These are phyloP conservation scores for Phytophthora syringae DNA, from an alignment of 352 stramenopile species.

Conservation along the genomic window DNA sequence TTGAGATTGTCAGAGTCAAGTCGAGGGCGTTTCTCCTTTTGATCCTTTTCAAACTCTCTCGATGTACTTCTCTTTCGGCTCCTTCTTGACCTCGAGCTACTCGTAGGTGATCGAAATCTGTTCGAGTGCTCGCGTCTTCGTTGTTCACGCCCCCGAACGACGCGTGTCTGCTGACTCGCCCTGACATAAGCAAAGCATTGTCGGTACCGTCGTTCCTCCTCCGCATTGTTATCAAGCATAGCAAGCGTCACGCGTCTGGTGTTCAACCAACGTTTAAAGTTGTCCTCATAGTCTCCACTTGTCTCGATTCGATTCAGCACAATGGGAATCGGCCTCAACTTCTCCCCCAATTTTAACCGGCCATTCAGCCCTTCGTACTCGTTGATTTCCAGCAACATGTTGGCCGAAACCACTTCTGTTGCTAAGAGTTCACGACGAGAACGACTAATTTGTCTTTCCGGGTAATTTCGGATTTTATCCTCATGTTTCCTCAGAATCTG, in stretches of 20 bases:
- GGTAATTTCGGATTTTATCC: too few relatives aligned
- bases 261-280: constrained; percentile 8
- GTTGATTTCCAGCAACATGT: neutral
- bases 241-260: neutral
- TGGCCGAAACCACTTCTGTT: neutral
- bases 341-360: neutral
- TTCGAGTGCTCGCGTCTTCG: too few relatives aligned
- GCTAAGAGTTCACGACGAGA: constrained; percentile 3
- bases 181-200: constrained; percentile 16
- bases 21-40: neutral
- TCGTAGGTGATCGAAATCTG: neutral
- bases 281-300: neutral
- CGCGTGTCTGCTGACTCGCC: too few relatives aligned
- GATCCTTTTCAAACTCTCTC: too few relatives aligned
- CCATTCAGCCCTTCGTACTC: neutral
- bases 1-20: neutral
- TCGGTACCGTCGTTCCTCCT: constrained; percentile 21
- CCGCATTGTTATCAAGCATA: neutral
- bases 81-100: too few relatives aligned
- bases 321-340: constrained; percentile 5
- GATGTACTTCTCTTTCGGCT: too few relatives aligned
- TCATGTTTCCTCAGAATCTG: neutral
- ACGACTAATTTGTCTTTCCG: too few relatives aligned
- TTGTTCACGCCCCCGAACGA: too few relatives aligned
- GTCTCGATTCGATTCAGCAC: constrained; percentile 4